These are phyloP conservation scores for Dothidotthia symphoricarpi DNA, from an alignment of 2,329 filamentous ascomycete genomes.

Conservation along the genomic window DNA sequence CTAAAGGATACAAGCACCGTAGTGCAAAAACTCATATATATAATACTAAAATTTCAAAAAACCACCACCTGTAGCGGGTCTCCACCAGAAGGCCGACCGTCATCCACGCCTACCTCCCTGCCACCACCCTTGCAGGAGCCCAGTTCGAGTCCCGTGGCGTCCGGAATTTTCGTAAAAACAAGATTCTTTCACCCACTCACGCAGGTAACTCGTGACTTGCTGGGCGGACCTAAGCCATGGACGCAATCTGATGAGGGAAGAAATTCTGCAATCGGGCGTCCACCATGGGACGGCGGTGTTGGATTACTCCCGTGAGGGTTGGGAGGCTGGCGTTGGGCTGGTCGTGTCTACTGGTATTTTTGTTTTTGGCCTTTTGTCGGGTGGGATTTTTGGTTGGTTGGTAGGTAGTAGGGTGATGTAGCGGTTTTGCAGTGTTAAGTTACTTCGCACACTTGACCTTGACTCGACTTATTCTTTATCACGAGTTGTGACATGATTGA, in stretches of 20 bases:
- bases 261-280: constrained; percentile 43
- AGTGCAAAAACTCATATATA: constrained; percentile 5
- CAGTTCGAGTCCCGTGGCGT: constrained; percentile 44
- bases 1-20: neutral
- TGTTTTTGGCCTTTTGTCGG: no score
- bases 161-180: no score
- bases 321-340: constrained; percentile 33
- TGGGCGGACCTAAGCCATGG: constrained; percentile 44
- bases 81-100: constrained; percentile 31
- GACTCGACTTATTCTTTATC: no score
- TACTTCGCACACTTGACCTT: no score
- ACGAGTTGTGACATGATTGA: no score
- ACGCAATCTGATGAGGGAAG: constrained; percentile 42
- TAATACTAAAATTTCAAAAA: neutral
- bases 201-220: constrained; percentile 42
- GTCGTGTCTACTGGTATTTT: constrained; percentile 38
- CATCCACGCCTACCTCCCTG: constrained; percentile 30
- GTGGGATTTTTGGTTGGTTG: no score
- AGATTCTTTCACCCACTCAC: constrained; percentile 36
- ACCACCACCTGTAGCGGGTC: constrained; percentile 36
- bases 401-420: no score
- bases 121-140: constrained; percentile 33
- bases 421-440: no score
- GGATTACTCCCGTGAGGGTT: constrained; percentile 40
- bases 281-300: constrained; percentile 42